A percentile compares a stretch with the other conserved stretches of the same genome.
Conservation (phyloP, 164 flowering plant genomes). For the Nelumbo lutea region DNA sequence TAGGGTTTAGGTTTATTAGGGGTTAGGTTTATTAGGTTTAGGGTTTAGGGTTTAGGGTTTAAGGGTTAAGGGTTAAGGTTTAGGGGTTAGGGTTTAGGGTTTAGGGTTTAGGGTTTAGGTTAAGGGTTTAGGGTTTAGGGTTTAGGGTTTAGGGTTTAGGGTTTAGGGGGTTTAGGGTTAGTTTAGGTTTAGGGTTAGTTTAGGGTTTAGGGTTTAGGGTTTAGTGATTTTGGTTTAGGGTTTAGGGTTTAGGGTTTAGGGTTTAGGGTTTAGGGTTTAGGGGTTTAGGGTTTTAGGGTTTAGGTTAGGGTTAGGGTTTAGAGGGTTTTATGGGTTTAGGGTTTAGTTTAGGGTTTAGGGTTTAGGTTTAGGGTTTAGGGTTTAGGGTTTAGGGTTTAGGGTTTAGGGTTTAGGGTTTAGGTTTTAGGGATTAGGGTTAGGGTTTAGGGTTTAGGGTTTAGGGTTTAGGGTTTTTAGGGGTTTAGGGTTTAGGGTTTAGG, state of each 20-base stretch:
- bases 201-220: too few relatives aligned
- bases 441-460: background rate
- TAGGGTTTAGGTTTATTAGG: background rate
- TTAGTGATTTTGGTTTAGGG: background rate
- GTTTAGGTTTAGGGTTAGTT: background rate
- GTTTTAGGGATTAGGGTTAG: background rate
- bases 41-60: background rate
- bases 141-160: slow-evolving; percentile 6
- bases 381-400: too few relatives aligned
- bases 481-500: slow-evolving; percentile 10
- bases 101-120: background rate
- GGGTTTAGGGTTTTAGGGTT: too few relatives aligned
- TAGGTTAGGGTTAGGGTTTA: background rate
- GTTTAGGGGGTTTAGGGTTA: slow-evolving; percentile 1
- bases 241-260: slow-evolving; percentile 6
- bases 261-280: slow-evolving; percentile 1
- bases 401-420: background rate
- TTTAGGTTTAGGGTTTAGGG: background rate
- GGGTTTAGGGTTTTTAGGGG: slow-evolving; percentile 2
- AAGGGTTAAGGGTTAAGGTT: slow-evolving; percentile 1
- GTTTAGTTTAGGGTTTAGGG: slow-evolving; percentile 3
- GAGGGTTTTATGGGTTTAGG: slow-evolving; percentile 7
- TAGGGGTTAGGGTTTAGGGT: slow-evolving; percentile 7
- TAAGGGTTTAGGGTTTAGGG: too few relatives aligned
- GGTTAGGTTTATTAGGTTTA: background rate